Conservation (phyloP, 139 green algal species). For the Closterium sp. region DNA sequence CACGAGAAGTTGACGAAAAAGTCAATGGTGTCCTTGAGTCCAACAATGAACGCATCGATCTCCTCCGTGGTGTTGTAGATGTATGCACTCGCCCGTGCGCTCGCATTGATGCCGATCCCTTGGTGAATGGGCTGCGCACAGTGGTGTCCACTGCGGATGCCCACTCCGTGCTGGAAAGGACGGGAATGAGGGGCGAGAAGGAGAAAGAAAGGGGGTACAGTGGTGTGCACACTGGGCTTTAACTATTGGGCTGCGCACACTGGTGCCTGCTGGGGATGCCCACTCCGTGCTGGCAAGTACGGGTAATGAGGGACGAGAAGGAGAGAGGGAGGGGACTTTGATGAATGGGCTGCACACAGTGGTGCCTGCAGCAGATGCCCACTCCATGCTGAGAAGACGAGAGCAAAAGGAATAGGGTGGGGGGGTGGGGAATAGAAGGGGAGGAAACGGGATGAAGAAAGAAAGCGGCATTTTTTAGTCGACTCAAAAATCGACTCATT, state of each 20-base stretch:
- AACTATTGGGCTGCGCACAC: conserved; percentile 95
- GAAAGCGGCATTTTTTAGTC: too few species aligned
- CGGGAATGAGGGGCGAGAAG: not conserved
- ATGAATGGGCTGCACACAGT: not conserved
- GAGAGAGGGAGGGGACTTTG: not conserved
- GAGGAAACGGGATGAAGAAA: too few species aligned
- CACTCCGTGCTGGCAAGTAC: conserved; percentile 59
- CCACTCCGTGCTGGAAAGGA: not conserved
- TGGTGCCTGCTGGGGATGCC: conserved; percentile 92
- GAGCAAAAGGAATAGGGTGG: not conserved
- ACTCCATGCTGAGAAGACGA: not conserved
- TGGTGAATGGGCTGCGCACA: conserved; percentile 1
- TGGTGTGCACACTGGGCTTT: not conserved
- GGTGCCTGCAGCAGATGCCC: not conserved
- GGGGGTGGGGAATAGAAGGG: not conserved
- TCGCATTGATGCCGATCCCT: conserved; percentile 77
- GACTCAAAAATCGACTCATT: too few species aligned
- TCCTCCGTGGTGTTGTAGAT: conserved; percentile 93
- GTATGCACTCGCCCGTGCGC: conserved; percentile 82
- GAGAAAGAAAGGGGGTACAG: not conserved
- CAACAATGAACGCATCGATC: conserved; percentile 83
- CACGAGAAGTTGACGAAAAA: conserved; percentile 70
- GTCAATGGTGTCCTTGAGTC: conserved; percentile 76
- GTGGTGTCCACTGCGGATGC: not conserved
- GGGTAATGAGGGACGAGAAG: too few species aligned